Evolutionary conservation across 2,329 filamentous ascomycete genomes (phyloP).

Genomic region (Fusarium humuli): DNA sequence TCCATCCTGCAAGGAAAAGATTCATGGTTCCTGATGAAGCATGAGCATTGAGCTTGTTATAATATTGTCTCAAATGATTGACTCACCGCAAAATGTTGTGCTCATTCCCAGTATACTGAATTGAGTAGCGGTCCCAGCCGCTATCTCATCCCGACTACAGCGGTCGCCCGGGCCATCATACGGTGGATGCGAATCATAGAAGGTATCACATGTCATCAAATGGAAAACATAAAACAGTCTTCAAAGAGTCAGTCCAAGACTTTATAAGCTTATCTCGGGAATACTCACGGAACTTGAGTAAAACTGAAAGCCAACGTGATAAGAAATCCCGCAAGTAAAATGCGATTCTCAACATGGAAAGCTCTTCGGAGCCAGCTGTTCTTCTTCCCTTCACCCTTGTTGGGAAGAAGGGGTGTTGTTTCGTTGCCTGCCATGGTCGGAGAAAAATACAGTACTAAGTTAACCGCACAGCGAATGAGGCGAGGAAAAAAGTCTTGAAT

Average conservation of each 20-base stretch:
- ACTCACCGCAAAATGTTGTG: slow-evolving; percentile 72
- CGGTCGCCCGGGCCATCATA: slow-evolving; percentile 62
- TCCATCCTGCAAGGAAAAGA: slow-evolving; percentile 74
- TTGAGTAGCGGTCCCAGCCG: slow-evolving; percentile 71
- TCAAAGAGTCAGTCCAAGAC: neutral
- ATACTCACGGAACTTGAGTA: slow-evolving; percentile 61
- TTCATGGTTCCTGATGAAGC: slow-evolving; percentile 35
- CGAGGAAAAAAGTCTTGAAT: slow-evolving; percentile 20
- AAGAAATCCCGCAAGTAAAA: slow-evolving; percentile 69
- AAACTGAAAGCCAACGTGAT: slow-evolving; percentile 65
- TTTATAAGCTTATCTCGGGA: neutral
- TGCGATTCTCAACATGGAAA: slow-evolving; percentile 56
- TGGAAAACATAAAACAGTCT: slow-evolving; percentile 74
- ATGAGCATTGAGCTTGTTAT: no score
- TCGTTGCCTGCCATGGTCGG: slow-evolving; percentile 40
- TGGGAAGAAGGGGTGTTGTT: slow-evolving; percentile 40
- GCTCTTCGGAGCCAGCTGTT: slow-evolving; percentile 30
- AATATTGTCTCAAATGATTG: neutral
- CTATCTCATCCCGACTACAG: slow-evolving; percentile 71
- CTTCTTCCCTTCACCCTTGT: slow-evolving; percentile 15
- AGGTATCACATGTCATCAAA: slow-evolving; percentile 78
- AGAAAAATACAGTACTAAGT: slow-evolving; percentile 12
- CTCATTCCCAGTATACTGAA: slow-evolving; percentile 74
- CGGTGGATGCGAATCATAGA: slow-evolving; percentile 69
- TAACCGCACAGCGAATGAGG: neutral